Conservation (phyloP, 139 green algal genomes). For the Tetradesmus lagerheimii region DNA sequence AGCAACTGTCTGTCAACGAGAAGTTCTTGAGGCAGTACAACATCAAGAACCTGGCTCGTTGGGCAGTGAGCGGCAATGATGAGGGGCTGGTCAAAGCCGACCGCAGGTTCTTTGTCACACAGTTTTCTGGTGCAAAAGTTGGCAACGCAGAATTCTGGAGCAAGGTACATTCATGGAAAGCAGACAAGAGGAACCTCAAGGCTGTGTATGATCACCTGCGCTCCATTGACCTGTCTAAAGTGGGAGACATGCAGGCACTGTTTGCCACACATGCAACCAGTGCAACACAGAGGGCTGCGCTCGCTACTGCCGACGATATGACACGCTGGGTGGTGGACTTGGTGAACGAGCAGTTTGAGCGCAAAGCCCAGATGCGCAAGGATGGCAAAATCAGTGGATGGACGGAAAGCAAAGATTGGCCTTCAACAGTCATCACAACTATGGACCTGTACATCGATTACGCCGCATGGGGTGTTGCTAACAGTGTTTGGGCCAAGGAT, state of each 20-base stretch:
- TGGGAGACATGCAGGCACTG: neutral
- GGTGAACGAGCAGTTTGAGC: too few species aligned
- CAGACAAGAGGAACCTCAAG: constrained; percentile 3
- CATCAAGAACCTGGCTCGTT: neutral
- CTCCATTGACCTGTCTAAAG: neutral
- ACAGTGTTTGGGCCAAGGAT: too few species aligned
- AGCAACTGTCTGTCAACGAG: neutral
- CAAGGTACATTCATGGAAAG: neutral
- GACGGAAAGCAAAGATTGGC: too few species aligned
- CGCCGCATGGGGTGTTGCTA: too few species aligned
- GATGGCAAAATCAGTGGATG: too few species aligned
- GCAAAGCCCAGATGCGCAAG: too few species aligned
- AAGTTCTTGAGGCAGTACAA: constrained; percentile 8
- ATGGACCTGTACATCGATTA: too few species aligned
- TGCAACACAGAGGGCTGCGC: too few species aligned
- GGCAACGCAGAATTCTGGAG: neutral
- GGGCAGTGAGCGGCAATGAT: neutral
- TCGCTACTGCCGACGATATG: too few species aligned
- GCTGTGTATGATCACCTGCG: neutral
- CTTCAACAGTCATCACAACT: too few species aligned
- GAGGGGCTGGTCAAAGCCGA: neutral
- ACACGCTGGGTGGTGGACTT: too few species aligned
- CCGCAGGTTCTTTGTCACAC: neutral
- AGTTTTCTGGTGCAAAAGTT: neutral
- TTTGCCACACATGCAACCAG: neutral